phyloP scores from a whole-genome alignment of 2,329 filamentous ascomycete genomes.

The Drechslerella stenobrocha region DNA sequence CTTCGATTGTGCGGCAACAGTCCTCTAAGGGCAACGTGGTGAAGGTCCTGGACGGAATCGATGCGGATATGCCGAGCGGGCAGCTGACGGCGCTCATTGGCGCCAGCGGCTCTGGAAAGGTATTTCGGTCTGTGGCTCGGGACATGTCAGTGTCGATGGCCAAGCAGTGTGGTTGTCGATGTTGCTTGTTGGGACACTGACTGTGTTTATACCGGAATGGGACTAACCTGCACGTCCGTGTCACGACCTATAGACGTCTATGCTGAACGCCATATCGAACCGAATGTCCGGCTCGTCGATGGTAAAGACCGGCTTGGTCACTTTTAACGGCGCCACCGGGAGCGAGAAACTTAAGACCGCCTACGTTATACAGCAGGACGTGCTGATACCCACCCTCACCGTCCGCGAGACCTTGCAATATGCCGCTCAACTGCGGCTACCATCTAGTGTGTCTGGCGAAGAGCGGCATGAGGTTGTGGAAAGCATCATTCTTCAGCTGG shows the following conservation, averaged over 20 bases:
- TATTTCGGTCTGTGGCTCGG: constrained; percentile 26
- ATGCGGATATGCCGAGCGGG: constrained; percentile 67
- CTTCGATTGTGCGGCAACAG: constrained; percentile 10
- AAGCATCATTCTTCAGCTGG: constrained; percentile 74
- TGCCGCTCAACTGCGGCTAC: constrained; percentile 71
- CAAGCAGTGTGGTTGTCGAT: neutral
- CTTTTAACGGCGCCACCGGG: constrained; percentile 65
- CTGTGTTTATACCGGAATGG: constrained; percentile 49
- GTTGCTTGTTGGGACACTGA: neutral
- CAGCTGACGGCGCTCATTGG: constrained; percentile 75
- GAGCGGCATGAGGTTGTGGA: constrained; percentile 70
- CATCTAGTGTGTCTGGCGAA: constrained; percentile 63
- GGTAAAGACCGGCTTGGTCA: constrained; percentile 60
- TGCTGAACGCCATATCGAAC: constrained; percentile 72
- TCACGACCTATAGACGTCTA: constrained; percentile 59
- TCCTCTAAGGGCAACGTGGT: constrained; percentile 20
- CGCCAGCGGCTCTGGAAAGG: constrained; percentile 71
- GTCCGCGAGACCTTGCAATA: constrained; percentile 75
- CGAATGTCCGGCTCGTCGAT: constrained; percentile 65
- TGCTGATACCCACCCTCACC: constrained; percentile 72
- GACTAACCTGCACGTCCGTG: constrained; percentile 46
- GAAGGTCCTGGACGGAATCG: constrained; percentile 65
- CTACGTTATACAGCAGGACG: constrained; percentile 77
- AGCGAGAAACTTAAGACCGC: constrained; percentile 64
- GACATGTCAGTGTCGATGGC: no score